These are phyloP conservation scores for Cyclotella distinguenda DNA, from an alignment of 108 stramenopile species.

Conservation along the genomic window DNA sequence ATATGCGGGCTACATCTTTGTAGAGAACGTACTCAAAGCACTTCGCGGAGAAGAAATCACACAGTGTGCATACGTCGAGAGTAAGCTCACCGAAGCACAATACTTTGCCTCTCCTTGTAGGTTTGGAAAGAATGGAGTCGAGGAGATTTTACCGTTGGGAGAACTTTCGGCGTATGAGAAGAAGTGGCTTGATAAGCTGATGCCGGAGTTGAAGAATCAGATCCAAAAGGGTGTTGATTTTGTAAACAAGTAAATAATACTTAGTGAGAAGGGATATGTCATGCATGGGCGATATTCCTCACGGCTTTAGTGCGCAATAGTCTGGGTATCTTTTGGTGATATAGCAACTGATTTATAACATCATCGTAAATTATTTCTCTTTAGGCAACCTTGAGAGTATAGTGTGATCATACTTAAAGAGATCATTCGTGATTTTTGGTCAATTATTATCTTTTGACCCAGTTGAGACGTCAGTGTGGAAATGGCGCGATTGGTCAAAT, in stretches of 20 bases:
- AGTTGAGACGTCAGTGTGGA: too few species aligned
- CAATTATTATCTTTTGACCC: too few species aligned
- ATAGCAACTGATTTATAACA: too few species aligned
- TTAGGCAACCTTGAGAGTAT: too few species aligned
- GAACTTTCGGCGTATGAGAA: slow-evolving; percentile 91
- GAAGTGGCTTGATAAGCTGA: slow-evolving; percentile 93
- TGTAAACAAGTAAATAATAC: slow-evolving; percentile 77
- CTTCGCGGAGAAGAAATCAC: slow-evolving; percentile 86
- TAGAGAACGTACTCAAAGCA: slow-evolving; percentile 91
- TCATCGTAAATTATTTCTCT: too few species aligned
- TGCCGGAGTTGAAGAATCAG: slow-evolving; percentile 94
- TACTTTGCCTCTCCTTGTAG: slow-evolving; percentile 96
- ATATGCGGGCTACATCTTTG: slow-evolving; percentile 95
- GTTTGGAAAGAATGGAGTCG: slow-evolving; percentile 95
- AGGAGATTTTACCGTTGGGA: slow-evolving; percentile 86
- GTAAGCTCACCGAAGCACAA: slow-evolving; percentile 85
- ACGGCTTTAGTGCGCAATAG: too few species aligned
- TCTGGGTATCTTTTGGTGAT: too few species aligned
- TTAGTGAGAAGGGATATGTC: too few species aligned
- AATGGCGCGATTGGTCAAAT: too few species aligned
- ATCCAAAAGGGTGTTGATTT: slow-evolving; percentile 97
- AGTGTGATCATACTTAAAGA: too few species aligned
- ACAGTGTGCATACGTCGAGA: slow-evolving; percentile 97
- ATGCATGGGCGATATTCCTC: too few species aligned
- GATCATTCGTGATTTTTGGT: too few species aligned